Evolutionary conservation across 1,284 basidiomycete species (phyloP).

Genomic region (Paramarasmius palmivorus): DNA sequence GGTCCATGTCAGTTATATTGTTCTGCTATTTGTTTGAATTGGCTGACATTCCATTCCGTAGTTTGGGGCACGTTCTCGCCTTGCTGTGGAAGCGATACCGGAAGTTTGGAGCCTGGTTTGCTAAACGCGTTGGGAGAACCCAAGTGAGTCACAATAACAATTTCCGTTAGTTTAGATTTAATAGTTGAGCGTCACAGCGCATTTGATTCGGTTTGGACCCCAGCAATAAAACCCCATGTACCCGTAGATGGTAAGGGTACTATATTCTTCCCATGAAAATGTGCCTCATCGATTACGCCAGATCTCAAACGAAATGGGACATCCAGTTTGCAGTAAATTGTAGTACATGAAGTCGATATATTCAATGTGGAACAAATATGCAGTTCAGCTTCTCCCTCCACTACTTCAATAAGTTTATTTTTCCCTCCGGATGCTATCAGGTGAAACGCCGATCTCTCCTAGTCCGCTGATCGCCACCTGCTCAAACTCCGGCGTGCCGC

Average conservation of each 20-base stretch:
- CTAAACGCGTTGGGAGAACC: constrained; percentile 35
- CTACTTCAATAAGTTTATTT: constrained; percentile 37
- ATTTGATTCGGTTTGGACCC: constrained; percentile 43
- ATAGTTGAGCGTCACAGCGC: constrained; percentile 27
- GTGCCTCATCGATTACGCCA: not conserved
- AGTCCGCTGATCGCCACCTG: constrained; percentile 29
- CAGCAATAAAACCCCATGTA: constrained; percentile 41
- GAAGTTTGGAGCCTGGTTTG: constrained; percentile 43
- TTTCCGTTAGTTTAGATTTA: not conserved
- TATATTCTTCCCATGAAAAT: not conserved
- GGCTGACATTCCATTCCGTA: constrained; percentile 12
- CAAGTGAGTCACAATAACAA: constrained; percentile 24
- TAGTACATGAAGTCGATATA: too few species aligned
- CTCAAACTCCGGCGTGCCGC: constrained; percentile 40
- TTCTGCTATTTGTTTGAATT: not conserved
- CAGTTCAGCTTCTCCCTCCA: too few species aligned
- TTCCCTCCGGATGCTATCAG: constrained; percentile 31
- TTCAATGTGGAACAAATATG: too few species aligned
- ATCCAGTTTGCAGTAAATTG: constrained; percentile 10
- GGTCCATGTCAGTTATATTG: constrained; percentile 37
- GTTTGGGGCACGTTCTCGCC: constrained; percentile 45
- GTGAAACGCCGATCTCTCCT: constrained; percentile 26
- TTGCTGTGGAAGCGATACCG: constrained; percentile 45
- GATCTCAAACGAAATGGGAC: constrained; percentile 12
- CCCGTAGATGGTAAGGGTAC: constrained; percentile 29